Evolutionary conservation across 148 eudicot genomes (phyloP).

Genomic region (Chenopodium suecicum): DNA sequence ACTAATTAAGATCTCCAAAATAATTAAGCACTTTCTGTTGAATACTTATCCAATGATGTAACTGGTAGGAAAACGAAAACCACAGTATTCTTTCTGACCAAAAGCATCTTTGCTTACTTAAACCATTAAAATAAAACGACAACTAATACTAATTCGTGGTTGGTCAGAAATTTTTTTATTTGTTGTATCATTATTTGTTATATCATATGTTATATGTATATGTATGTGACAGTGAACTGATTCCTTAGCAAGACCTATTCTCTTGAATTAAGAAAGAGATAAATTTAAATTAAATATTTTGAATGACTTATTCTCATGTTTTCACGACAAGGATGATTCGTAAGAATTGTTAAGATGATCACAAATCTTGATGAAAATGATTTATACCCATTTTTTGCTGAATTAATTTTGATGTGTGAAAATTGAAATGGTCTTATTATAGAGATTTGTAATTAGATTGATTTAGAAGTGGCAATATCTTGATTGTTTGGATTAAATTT

Average conservation of each 20-base stretch:
- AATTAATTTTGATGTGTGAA: background rate
- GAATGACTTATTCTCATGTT: constrained; percentile 19
- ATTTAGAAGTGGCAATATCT: too few species aligned
- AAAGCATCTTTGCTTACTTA: constrained; percentile 25
- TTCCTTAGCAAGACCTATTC: constrained; percentile 24
- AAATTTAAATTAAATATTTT: background rate
- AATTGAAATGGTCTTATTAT: background rate
- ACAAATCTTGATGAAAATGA: constrained; percentile 17
- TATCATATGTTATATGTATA: background rate
- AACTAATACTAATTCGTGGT: constrained; percentile 11
- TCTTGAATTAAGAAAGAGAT: constrained; percentile 1
- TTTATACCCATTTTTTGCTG: background rate
- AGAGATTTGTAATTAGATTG: too few species aligned
- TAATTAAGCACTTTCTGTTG: background rate
- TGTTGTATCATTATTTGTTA: background rate
- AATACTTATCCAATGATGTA: constrained; percentile 29
- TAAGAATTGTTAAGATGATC: background rate
- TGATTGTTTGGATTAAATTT: too few species aligned
- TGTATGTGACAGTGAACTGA: constrained; percentile 7
- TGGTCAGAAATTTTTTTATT: constrained; percentile 11
- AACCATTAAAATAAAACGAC: constrained; percentile 12
- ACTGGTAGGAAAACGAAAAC: constrained; percentile 15
- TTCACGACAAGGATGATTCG: background rate
- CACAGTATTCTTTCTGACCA: constrained; percentile 13
- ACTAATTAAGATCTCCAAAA: background rate